Conservation (phyloP, 305 asterid species). For the Fraxinus dipetala region DNA sequence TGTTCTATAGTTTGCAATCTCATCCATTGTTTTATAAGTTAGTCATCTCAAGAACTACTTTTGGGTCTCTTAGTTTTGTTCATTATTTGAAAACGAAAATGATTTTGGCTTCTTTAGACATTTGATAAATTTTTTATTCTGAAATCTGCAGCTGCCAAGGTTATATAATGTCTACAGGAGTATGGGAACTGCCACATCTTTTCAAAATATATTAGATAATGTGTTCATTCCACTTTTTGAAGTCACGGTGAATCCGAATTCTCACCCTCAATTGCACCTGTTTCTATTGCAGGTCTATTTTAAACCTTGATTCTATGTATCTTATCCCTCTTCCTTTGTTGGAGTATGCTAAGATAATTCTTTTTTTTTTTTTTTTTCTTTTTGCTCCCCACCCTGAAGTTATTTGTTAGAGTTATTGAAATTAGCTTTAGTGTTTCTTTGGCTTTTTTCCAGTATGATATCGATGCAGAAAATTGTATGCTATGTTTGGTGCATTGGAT, state of each 20-base stretch:
- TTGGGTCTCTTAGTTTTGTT: background rate
- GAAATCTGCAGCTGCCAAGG: constrained; percentile 79
- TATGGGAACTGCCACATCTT: constrained; percentile 93
- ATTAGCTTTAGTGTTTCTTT: background rate
- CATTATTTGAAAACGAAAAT: background rate
- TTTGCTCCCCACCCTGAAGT: background rate
- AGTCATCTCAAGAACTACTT: background rate
- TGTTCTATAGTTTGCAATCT: constrained; percentile 13
- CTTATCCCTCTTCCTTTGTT: background rate
- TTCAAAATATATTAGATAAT: constrained; percentile 84
- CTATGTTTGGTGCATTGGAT: background rate
- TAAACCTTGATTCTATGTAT: constrained; percentile 8
- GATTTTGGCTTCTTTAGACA: constrained; percentile 16
- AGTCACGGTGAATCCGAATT: constrained; percentile 83
- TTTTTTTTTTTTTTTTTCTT: background rate
- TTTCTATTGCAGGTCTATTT: constrained; percentile 74
- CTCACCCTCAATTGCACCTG: constrained; percentile 89
- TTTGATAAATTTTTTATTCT: constrained; percentile 24
- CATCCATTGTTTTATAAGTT: background rate
- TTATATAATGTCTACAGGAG: constrained; percentile 82
- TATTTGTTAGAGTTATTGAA: background rate
- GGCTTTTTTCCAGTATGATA: background rate
- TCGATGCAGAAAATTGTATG: background rate
- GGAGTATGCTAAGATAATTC: constrained; percentile 2
- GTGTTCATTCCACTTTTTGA: constrained; percentile 91